Base-by-base conservation (phyloP, 179 eudicot genomes). In the Silene noctiflora region DNA sequence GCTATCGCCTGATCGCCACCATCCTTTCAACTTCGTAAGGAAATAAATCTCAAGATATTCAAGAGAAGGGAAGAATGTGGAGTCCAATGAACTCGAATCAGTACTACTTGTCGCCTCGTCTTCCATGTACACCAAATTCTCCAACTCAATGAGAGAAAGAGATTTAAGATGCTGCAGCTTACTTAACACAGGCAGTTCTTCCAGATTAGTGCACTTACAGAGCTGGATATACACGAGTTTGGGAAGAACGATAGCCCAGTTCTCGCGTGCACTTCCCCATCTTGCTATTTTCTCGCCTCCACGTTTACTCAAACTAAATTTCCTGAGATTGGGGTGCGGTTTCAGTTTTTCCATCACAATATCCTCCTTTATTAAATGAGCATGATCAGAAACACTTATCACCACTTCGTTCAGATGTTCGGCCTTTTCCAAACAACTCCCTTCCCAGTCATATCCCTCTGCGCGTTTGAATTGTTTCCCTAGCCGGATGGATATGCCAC, bases 241-340 rank as follows among this genome's bases (percentile, higher is more conserved):
- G 0, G 82, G 75, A 22, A 77, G 59, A 14, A 11, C 22, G 4
- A 51, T 61, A 0, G 56, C 76, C 68, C 68, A 51, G 19, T 65
- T 72, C 11, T 63, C 58, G 1, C 1, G 13, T 22, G n/a, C 6
- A 16, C 64, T 56, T 9, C 67, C 67, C 76, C 81, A 78, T 0
- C 73, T 56, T 14, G 42, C 14, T 29, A 78, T 19, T 19, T 29
- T 67, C 16, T 24, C 20, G 0, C 68, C 68, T 0, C 9, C 4
- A 22, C 56, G 72, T 1, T 7, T 0, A 1, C 5, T 0, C 44
- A 77, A 11, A 1, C 1, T n/a, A 6, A 76, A 58, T 11, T 5
- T 27, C 51, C 8, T 51, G 13, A 71, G 12, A 51, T 69, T 53
- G 16, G 74, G 62, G 24, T 48, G 62, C 13, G 74, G 74, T 22